phyloP scores from a whole-genome alignment of 2,329 filamentous ascomycete species.

The Grosmannia penicillata region DNA sequence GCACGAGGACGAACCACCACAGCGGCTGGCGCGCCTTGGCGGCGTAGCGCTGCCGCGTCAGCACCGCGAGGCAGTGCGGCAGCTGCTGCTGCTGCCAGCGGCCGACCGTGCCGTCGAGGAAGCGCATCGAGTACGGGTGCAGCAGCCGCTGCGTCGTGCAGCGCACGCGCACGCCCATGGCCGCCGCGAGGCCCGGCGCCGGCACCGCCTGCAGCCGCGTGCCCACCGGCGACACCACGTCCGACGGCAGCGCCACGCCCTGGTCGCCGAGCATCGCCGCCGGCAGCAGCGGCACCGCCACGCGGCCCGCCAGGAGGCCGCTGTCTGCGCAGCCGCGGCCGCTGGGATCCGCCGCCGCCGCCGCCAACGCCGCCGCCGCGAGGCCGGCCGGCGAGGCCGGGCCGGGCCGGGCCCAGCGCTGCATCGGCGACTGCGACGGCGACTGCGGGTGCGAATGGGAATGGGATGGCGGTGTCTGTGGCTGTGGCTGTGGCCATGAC shows the following conservation, averaged over 20 bases:
- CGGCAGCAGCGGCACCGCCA: constrained; percentile 12
- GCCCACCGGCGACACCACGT: too few species aligned
- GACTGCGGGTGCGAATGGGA: too few species aligned
- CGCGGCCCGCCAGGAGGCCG: constrained; percentile 1
- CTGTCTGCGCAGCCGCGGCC: constrained; percentile 1
- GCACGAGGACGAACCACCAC: constrained; percentile 8
- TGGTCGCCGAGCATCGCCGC: background rate
- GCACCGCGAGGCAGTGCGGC: constrained; percentile 11
- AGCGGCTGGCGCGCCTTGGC: constrained; percentile 12
- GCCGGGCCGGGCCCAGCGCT: too few species aligned
- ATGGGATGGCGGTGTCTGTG: too few species aligned
- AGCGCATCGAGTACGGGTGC: constrained; percentile 12
- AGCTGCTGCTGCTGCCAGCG: background rate
- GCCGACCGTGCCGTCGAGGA: constrained; percentile 12
- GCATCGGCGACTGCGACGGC: too few species aligned
- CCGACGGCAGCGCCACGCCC: too few species aligned
- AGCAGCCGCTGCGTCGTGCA: constrained; percentile 13
- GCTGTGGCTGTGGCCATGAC: too few species aligned
- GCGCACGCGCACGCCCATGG: too few species aligned
- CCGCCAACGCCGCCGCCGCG: background rate
- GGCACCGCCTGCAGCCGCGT: too few species aligned
- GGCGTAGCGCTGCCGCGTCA: constrained; percentile 16
- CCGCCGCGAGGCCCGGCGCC: too few species aligned
- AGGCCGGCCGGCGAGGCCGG: too few species aligned
- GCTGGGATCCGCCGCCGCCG: background rate